Percentiles rank a stretch among this genome's conserved stretches.
Evolutionary conservation across 2,329 filamentous ascomycete species (phyloP).

Genomic region (Coniosporium uncinatum): DNA sequence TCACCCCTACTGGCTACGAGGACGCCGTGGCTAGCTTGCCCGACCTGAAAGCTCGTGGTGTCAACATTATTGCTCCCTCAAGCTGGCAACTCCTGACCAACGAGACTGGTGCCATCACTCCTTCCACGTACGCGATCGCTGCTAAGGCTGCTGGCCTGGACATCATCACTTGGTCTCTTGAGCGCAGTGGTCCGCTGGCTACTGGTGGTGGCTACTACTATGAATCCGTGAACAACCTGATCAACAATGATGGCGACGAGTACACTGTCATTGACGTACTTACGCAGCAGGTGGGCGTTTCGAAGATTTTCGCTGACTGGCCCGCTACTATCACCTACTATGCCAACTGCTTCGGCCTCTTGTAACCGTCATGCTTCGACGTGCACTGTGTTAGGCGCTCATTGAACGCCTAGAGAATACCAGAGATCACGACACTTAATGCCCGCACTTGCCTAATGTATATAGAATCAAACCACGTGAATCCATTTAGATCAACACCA

Average conservation of each 20-base stretch:
- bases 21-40: conserved; percentile 52
- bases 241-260: conserved; percentile 60
- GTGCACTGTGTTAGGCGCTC: too few relatives aligned
- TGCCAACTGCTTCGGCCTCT: conserved; percentile 59
- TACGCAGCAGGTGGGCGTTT: conserved; percentile 52
- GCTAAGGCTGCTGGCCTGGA: conserved; percentile 57
- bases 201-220: conserved; percentile 37
- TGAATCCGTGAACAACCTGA: conserved; percentile 42
- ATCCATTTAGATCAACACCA: too few relatives aligned
- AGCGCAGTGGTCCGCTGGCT: conserved; percentile 56
- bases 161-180: conserved; percentile 64
- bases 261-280: conserved; percentile 62
- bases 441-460: too few relatives aligned
- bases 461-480: too few relatives aligned
- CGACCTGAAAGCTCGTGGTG: conserved; percentile 48
- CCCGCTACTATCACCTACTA: conserved; percentile 64
- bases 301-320: conserved; percentile 65
- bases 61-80: conserved; percentile 58
- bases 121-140: conserved; percentile 55
- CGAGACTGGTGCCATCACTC: conserved; percentile 46
- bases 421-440: too few relatives aligned
- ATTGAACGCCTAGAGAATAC: too few relatives aligned
- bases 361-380: too few relatives aligned
- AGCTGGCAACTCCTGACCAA: conserved; percentile 54
- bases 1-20: conserved; percentile 40